Percentiles rank a stretch among this genome's conserved stretches.
These are phyloP conservation scores for Scleroderma bovista DNA, from an alignment of 768 basidiomycete genomes.

Conservation along the genomic window DNA sequence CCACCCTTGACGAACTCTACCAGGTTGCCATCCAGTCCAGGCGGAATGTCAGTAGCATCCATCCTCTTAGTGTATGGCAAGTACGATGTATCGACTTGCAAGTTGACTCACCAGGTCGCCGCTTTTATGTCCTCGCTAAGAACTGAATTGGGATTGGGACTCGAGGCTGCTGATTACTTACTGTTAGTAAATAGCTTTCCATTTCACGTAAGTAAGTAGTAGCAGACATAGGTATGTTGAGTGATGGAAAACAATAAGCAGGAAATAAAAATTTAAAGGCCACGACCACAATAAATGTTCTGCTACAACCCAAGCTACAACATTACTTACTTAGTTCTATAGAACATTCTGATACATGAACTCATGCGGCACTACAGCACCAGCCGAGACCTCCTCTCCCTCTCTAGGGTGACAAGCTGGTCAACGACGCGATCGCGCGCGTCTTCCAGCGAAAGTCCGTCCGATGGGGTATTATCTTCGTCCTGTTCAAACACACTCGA, in stretches of 20 bases:
- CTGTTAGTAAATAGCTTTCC: too few relatives aligned
- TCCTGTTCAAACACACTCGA: conserved; percentile 40
- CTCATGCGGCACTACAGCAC: conserved; percentile 2
- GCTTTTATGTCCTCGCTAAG: not conserved
- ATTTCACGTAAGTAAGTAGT: too few relatives aligned
- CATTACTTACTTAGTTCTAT: too few relatives aligned
- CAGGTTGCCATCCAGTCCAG: conserved; percentile 34
- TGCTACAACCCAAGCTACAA: too few relatives aligned
- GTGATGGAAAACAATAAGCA: too few relatives aligned
- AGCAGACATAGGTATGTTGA: too few relatives aligned
- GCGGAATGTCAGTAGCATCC: conserved; percentile 28
- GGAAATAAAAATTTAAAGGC: too few relatives aligned
- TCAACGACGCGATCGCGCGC: conserved; percentile 75
- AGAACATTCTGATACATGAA: too few relatives aligned
- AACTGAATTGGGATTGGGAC: too few relatives aligned
- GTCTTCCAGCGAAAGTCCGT: conserved; percentile 53
- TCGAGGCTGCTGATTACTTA: too few relatives aligned
- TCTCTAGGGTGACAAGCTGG: conserved; percentile 44
- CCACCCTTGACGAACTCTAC: conserved; percentile 36
- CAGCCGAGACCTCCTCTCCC: conserved; percentile 17
- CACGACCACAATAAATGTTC: too few relatives aligned
- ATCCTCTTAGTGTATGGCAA: conserved; percentile 3
- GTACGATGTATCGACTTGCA: not conserved
- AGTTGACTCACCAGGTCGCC: not conserved
- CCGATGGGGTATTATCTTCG: conserved; percentile 2